These are phyloP conservation scores for Coelastrella sp. DNA, from an alignment of 139 green algal genomes.

Conservation along the genomic window DNA sequence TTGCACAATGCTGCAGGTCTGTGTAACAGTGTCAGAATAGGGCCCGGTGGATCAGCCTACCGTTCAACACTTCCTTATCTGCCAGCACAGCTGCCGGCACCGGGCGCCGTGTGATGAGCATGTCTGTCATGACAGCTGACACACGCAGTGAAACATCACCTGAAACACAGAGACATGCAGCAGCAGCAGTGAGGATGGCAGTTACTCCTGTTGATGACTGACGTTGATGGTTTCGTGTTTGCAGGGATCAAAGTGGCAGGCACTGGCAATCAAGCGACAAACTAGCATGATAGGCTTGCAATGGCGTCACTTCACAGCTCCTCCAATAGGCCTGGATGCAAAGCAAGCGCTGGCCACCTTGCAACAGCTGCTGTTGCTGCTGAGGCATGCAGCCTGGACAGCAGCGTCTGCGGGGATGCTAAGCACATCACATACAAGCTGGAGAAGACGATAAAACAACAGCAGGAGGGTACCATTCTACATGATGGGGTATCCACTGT, in stretches of 20 bases:
- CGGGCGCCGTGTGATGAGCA: neutral
- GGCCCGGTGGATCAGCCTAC: neutral
- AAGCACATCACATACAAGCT: too few species aligned
- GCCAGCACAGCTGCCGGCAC: neutral
- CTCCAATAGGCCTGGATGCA: too few species aligned
- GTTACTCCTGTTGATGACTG: too few species aligned
- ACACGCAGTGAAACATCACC: conserved; percentile 27
- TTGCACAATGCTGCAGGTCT: neutral
- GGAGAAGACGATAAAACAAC: too few species aligned
- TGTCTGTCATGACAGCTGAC: neutral
- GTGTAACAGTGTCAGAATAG: neutral
- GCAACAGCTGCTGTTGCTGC: too few species aligned
- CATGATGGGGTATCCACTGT: too few species aligned
- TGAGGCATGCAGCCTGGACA: neutral
- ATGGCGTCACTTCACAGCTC: too few species aligned
- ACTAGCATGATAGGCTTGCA: neutral
- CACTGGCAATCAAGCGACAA: neutral
- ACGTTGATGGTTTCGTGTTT: too few species aligned
- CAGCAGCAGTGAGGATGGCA: neutral
- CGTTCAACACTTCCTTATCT: conserved; percentile 1
- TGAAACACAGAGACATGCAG: neutral
- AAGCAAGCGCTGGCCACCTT: too few species aligned
- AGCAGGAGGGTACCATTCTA: too few species aligned
- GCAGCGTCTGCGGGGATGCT: too few species aligned
- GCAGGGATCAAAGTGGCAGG: too few species aligned